These are phyloP conservation scores for Discostella stelligera DNA, from an alignment of 352 stramenopile species.

Conservation along the genomic window DNA sequence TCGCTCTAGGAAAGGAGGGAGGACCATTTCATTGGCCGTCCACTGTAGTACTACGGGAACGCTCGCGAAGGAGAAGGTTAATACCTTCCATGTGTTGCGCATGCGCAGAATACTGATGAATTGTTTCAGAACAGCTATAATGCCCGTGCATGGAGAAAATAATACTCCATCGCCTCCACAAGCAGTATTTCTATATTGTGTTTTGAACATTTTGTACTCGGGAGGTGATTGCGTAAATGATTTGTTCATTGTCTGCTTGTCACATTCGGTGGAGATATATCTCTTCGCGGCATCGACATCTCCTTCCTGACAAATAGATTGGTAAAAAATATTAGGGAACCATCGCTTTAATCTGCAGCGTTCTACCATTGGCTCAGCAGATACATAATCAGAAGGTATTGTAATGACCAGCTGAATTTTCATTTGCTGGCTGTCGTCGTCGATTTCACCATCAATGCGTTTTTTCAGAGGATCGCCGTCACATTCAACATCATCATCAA, in stretches of 20 bases:
- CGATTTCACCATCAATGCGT: too few relatives aligned
- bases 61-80: constrained; percentile 32
- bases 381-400: too few relatives aligned
- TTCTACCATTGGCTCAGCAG: constrained; percentile 23
- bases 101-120: constrained; percentile 18
- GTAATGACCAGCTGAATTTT: too few relatives aligned
- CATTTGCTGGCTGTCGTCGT: constrained; percentile 1
- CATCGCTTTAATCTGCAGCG: constrained; percentile 2
- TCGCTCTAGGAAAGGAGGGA: constrained; percentile 44
- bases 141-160: neutral
- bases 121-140: constrained; percentile 12
- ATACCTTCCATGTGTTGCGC: constrained; percentile 32
- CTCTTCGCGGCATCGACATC: constrained; percentile 3
- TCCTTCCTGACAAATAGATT: constrained; percentile 8
- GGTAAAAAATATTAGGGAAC: constrained; percentile 22
- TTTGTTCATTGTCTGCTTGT: too few relatives aligned
- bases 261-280: neutral
- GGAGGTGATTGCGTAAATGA: neutral
- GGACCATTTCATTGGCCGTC: constrained; percentile 33
- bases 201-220: constrained; percentile 28
- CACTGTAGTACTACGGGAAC: constrained; percentile 36
- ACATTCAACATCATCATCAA: too few relatives aligned
- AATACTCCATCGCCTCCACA: neutral
- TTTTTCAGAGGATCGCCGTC: too few relatives aligned
- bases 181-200: too few relatives aligned